Conservation (phyloP, 163 green algal genomes). For the Volvox carteri region DNA sequence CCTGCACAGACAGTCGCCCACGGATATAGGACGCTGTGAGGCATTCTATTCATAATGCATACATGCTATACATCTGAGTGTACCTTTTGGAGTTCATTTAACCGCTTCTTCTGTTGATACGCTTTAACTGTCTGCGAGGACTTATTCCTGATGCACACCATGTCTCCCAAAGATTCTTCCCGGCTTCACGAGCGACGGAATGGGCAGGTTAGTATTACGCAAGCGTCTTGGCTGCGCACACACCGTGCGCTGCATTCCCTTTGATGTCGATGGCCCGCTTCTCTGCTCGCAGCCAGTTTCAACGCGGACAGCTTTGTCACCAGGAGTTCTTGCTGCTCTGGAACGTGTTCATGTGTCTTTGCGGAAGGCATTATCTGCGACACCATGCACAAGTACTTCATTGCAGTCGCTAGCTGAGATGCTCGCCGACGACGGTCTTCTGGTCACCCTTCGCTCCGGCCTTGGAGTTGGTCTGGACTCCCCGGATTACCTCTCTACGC, state of each 20-base stretch:
- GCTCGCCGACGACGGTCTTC: neutral
- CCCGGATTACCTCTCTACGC: conserved; percentile 16
- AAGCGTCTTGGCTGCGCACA: neutral
- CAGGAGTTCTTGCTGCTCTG: neutral
- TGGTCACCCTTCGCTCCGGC: conserved; percentile 23
- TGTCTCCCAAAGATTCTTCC: neutral
- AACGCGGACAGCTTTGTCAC: neutral
- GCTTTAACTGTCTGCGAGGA: neutral
- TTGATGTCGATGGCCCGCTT: neutral
- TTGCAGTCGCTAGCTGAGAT: neutral
- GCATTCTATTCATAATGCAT: neutral
- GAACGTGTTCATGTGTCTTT: neutral
- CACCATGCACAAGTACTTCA: no score
- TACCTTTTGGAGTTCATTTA: neutral
- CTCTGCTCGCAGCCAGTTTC: neutral
- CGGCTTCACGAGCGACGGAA: neutral
- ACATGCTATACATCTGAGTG: neutral
- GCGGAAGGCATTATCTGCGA: neutral
- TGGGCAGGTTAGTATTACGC: neutral
- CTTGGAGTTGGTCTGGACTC: conserved; percentile 16
- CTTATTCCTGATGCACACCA: neutral
- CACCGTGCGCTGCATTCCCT: neutral
- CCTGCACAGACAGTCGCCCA: neutral
- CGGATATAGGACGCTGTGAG: neutral
- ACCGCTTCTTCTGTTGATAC: neutral